Evolutionary conservation across 768 basidiomycete genomes (phyloP).

Genomic region (Russula emetica): DNA sequence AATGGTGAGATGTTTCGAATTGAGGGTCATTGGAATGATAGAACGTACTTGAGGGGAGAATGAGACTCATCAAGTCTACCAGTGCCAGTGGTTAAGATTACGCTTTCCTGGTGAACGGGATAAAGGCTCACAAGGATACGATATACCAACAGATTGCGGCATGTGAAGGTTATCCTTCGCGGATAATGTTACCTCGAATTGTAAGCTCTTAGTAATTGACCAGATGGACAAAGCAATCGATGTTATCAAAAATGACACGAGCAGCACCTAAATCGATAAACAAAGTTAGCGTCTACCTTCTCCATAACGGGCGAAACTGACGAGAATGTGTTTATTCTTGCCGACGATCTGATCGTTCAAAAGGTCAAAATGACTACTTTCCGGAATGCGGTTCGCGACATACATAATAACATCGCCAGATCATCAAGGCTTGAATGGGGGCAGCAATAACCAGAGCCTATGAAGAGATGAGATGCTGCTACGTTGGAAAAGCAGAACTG

Average conservation of each 20-base stretch:
- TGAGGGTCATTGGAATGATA: not conserved
- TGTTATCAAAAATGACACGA: conserved; percentile 9
- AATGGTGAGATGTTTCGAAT: not conserved
- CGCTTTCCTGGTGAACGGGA: not conserved
- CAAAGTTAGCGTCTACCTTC: not conserved
- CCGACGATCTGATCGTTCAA: not conserved
- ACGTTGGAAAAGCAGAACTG: not conserved
- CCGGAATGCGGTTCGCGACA: not conserved
- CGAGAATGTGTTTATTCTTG: conserved; percentile 7
- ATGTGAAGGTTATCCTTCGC: not conserved
- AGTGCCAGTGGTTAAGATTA: not conserved
- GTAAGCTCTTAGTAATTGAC: not conserved
- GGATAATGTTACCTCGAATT: not conserved
- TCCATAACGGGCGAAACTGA: not conserved
- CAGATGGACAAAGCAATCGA: not conserved
- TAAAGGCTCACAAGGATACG: conserved; percentile 13
- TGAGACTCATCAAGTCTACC: conserved; percentile 6
- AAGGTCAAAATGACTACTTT: not conserved
- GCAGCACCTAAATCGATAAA: conserved; percentile 1
- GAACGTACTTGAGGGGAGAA: conserved; percentile 17
- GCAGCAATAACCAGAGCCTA: conserved; percentile 4
- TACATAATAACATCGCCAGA: conserved; percentile 22
- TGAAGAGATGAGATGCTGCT: not conserved
- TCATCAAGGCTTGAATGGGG: conserved; percentile 17
- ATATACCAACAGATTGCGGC: not conserved